These are phyloP conservation scores for Rhodotorula sp. DNA, from an alignment of 1,284 basidiomycete genomes.

Conservation along the genomic window DNA sequence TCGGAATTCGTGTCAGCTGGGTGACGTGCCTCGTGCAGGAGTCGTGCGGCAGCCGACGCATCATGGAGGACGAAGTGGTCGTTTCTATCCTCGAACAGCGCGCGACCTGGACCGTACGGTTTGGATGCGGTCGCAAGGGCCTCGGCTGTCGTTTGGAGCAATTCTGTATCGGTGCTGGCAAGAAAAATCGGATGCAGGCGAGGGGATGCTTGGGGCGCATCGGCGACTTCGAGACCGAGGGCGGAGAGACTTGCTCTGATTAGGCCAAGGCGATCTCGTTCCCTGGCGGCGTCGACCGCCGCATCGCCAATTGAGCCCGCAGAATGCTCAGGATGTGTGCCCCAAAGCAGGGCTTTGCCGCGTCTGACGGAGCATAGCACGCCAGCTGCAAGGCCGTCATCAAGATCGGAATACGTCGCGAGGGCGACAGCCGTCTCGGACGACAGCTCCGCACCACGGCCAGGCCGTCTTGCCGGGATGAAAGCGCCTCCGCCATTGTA, in stretches of 20 bases:
- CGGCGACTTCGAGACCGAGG: conserved; percentile 54
- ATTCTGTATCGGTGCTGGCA: conserved; percentile 13
- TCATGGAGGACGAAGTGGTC: conserved; percentile 67
- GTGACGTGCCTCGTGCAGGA: conserved; percentile 21
- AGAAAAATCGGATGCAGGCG: conserved; percentile 38
- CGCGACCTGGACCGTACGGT: not conserved
- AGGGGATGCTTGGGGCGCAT: conserved; percentile 17
- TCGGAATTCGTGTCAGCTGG: not conserved
- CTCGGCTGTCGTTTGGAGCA: not conserved
- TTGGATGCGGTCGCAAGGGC: conserved; percentile 19
- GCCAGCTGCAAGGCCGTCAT: conserved; percentile 54
- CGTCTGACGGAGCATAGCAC: conserved; percentile 56
- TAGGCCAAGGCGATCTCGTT: conserved; percentile 50
- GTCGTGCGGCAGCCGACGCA: conserved; percentile 35
- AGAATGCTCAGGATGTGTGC: conserved; percentile 64
- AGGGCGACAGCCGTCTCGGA: conserved; percentile 42
- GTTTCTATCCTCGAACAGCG: conserved; percentile 25
- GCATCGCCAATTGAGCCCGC: conserved; percentile 42
- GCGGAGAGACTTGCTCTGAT: conserved; percentile 54
- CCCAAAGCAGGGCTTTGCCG: conserved; percentile 63
- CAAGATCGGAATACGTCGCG: conserved; percentile 49
- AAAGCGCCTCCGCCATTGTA: conserved; percentile 61
- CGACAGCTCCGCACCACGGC: conserved; percentile 11
- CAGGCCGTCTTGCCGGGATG: conserved; percentile 8
- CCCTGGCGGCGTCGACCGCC: conserved; percentile 35